Conservation (phyloP, 1,284 basidiomycete genomes). For the Malassezia dermatis region DNA sequence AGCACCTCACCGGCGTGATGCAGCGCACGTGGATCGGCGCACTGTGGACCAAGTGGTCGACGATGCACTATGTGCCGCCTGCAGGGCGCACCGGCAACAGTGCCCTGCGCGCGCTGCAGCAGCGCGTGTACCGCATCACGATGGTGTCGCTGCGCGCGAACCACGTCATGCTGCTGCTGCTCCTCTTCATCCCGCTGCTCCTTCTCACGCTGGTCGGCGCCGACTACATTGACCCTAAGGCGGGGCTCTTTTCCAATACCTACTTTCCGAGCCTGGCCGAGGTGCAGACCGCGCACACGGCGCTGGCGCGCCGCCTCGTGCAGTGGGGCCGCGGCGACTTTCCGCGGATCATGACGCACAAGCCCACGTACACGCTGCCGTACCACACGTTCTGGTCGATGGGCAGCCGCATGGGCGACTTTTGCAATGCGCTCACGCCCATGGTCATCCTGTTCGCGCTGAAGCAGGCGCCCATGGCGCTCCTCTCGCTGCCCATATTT, state of each 20-base stretch:
- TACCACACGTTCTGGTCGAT: slow-evolving; percentile 67
- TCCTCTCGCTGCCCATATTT: slow-evolving; percentile 63
- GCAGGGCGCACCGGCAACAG: slow-evolving; percentile 6
- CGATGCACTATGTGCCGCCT: slow-evolving; percentile 29
- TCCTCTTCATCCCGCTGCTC: slow-evolving; percentile 30
- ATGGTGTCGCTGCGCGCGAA: slow-evolving; percentile 33
- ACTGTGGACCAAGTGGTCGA: slow-evolving; percentile 35
- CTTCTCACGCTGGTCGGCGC: slow-evolving; percentile 55
- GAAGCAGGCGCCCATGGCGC: slow-evolving; percentile 69
- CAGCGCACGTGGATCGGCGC: slow-evolving; percentile 36
- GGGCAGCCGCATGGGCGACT: slow-evolving; percentile 62
- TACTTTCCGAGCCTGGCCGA: slow-evolving; percentile 23
- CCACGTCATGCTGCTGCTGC: slow-evolving; percentile 24
- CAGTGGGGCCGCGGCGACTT: slow-evolving; percentile 38
- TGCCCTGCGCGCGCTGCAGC: not conserved
- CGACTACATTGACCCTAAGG: slow-evolving; percentile 61
- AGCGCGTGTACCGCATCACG: slow-evolving; percentile 7
- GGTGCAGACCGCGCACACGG: not conserved
- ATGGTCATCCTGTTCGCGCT: slow-evolving; percentile 66
- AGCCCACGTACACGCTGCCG: slow-evolving; percentile 57
- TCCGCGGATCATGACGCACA: slow-evolving; percentile 27
- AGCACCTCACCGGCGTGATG: slow-evolving; percentile 38
- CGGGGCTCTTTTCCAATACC: slow-evolving; percentile 38
- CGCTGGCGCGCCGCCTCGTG: slow-evolving; percentile 11
- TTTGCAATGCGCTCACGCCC: slow-evolving; percentile 68